phyloP scores from a whole-genome alignment of 2,329 filamentous ascomycete species.

The Ampelomyces quisqualis region DNA sequence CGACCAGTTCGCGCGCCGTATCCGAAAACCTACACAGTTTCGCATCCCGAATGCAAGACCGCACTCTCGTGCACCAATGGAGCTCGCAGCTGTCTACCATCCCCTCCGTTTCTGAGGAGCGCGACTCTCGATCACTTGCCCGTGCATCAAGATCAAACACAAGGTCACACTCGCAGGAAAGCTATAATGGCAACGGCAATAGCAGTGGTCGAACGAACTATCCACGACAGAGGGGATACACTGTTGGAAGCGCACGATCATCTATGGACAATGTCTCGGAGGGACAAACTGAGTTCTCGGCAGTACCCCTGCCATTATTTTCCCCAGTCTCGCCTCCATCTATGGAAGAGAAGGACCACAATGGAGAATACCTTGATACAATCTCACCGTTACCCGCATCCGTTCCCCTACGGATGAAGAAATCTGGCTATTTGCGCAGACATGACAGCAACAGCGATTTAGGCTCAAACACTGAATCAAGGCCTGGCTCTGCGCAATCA shows the following conservation, averaged over 20 bases:
- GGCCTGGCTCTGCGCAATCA: slow-evolving; percentile 41
- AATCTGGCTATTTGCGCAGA: slow-evolving; percentile 41
- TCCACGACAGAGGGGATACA: slow-evolving; percentile 34
- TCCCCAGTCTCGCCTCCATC: slow-evolving; percentile 25
- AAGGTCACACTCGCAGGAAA: slow-evolving; percentile 37
- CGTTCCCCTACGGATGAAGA: slow-evolving; percentile 41
- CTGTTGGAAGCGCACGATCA: slow-evolving; percentile 35
- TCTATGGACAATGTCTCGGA: slow-evolving; percentile 38
- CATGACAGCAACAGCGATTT: slow-evolving; percentile 39
- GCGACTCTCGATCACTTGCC: slow-evolving; percentile 38
- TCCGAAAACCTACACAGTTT: slow-evolving; percentile 38
- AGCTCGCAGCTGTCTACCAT: slow-evolving; percentile 46
- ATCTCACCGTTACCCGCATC: slow-evolving; percentile 43
- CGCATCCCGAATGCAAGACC: slow-evolving; percentile 44
- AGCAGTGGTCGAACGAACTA: slow-evolving; percentile 19
- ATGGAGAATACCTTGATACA: slow-evolving; percentile 42
- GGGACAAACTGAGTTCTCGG: slow-evolving; percentile 34
- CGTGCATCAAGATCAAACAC: slow-evolving; percentile 36
- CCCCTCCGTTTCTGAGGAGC: slow-evolving; percentile 40
- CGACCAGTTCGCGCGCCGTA: slow-evolving; percentile 40
- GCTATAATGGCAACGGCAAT: slow-evolving; percentile 25
- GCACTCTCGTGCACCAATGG: slow-evolving; percentile 41
- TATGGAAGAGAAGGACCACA: slow-evolving; percentile 34
- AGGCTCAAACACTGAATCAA: slow-evolving; percentile 33
- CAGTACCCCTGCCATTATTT: slow-evolving; percentile 41